Conservation (phyloP, 2,329 filamentous ascomycete species). For the Fusarium vanettenii region DNA sequence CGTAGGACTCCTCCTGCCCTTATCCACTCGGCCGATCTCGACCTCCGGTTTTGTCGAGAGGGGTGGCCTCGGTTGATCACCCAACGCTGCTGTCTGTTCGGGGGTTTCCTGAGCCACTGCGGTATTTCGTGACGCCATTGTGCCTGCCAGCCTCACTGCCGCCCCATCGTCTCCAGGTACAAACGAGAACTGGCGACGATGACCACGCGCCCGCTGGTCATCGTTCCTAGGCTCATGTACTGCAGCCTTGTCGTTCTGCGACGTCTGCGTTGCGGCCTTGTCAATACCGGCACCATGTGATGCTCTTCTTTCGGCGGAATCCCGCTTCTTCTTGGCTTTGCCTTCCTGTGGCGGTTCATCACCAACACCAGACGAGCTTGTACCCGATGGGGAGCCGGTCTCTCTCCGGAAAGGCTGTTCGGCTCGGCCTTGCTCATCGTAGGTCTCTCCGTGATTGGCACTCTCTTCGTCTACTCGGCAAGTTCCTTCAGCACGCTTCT, state of each 20-base stretch:
- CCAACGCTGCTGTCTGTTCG: slow-evolving; percentile 1
- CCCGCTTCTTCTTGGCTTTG: slow-evolving; percentile 10
- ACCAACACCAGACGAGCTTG: slow-evolving; percentile 1
- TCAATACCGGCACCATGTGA: slow-evolving; percentile 1
- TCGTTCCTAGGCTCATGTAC: not conserved
- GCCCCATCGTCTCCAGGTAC: slow-evolving; percentile 41
- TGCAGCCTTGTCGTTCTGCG: not conserved
- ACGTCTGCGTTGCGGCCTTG: not conserved
- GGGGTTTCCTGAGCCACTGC: not conserved
- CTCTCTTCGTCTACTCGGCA: slow-evolving; percentile 7
- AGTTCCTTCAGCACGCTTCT: not conserved
- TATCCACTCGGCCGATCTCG: slow-evolving; percentile 33
- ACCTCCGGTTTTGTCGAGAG: slow-evolving; percentile 6
- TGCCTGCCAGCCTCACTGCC: slow-evolving; percentile 1
- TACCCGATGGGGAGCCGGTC: not conserved
- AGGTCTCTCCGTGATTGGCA: slow-evolving; percentile 2
- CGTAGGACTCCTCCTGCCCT: not conserved
- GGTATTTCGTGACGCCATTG: not conserved
- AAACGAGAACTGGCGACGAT: slow-evolving; percentile 46
- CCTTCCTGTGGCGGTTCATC: slow-evolving; percentile 1
- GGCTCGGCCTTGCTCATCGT: slow-evolving; percentile 7
- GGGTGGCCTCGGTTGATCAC: not conserved
- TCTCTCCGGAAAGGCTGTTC: not conserved
- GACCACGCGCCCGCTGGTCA: not conserved
- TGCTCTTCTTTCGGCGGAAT: slow-evolving; percentile 1